Evolutionary conservation across 306 rosid species (phyloP).

Genomic region (Ochetophila trinervis): DNA sequence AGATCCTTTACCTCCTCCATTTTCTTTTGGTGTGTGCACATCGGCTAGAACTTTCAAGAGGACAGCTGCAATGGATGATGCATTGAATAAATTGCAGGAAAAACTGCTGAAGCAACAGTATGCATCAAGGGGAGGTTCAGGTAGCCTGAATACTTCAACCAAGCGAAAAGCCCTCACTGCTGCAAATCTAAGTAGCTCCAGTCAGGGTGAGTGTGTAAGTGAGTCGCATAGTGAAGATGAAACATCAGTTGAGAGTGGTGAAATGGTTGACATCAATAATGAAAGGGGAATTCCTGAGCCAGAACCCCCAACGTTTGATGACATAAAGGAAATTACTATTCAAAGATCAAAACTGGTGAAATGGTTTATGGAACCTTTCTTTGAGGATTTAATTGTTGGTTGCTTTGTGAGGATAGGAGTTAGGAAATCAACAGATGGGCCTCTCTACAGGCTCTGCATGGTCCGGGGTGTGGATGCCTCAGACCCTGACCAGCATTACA

Average conservation of each 20-base stretch:
- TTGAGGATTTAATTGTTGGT: constrained; percentile 57
- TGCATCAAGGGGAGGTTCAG: constrained; percentile 23
- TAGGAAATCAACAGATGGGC: constrained; percentile 41
- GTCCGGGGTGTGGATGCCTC: constrained; percentile 47
- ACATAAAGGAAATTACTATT: constrained; percentile 51
- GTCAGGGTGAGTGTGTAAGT: constrained; percentile 35
- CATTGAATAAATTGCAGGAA: constrained; percentile 42
- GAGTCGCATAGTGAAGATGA: constrained; percentile 49
- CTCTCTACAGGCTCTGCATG: constrained; percentile 58
- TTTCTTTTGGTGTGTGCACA: constrained; percentile 43
- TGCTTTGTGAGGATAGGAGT: constrained; percentile 68
- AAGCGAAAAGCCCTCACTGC: constrained; percentile 15
- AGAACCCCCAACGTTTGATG: constrained; percentile 44
- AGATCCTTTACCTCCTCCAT: constrained; percentile 25
- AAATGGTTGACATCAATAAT: constrained; percentile 43
- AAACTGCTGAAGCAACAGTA: constrained; percentile 52
- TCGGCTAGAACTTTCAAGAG: constrained; percentile 53
- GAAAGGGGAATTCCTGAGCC: constrained; percentile 32
- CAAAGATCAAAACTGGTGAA: constrained; percentile 59
- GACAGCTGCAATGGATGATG: constrained; percentile 46
- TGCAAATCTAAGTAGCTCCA: constrained; percentile 40
- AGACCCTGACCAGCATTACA: constrained; percentile 33
- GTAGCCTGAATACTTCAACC: constrained; percentile 13
- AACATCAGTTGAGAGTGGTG: constrained; percentile 29
- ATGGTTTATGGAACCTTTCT: constrained; percentile 65